These are phyloP conservation scores for Cryptococcus wingfieldii DNA, from an alignment of 1,284 basidiomycete genomes.

Conservation along the genomic window DNA sequence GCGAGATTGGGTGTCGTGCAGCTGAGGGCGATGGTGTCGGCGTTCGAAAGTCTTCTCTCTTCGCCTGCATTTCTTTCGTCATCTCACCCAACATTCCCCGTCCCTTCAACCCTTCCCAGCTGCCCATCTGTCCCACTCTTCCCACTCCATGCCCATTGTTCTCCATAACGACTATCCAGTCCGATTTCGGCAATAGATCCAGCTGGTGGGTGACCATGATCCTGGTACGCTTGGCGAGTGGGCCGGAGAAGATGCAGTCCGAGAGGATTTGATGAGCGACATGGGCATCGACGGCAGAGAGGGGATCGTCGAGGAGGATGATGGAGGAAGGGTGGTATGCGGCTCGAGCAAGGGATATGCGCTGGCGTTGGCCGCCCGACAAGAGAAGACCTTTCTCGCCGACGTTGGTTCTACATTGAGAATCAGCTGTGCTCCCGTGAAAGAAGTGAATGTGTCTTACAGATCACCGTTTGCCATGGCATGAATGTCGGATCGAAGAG, in stretches of 20 bases:
- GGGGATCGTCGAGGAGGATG: slow-evolving; percentile 33
- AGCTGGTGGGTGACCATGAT: slow-evolving; percentile 67
- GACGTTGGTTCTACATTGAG: slow-evolving; percentile 11
- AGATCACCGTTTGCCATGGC: slow-evolving; percentile 39
- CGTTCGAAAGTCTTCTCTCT: not conserved
- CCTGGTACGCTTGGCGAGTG: slow-evolving; percentile 60
- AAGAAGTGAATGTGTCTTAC: slow-evolving; percentile 2
- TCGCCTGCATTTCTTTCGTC: not conserved
- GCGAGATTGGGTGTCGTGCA: not conserved
- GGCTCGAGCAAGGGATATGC: slow-evolving; percentile 19
- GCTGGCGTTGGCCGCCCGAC: slow-evolving; percentile 22
- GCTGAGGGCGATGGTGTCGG: not conserved
- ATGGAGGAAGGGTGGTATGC: slow-evolving; percentile 15
- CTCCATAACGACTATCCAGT: slow-evolving; percentile 30
- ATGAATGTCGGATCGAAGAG: slow-evolving; percentile 27
- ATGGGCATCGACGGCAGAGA: slow-evolving; percentile 65
- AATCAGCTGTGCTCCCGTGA: not conserved
- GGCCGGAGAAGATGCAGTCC: slow-evolving; percentile 59
- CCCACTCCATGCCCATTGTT: slow-evolving; percentile 15
- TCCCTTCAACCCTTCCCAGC: slow-evolving; percentile 26
- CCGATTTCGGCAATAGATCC: slow-evolving; percentile 54
- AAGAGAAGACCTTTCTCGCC: slow-evolving; percentile 23
- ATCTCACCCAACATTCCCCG: not conserved
- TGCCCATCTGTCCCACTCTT: slow-evolving; percentile 25
- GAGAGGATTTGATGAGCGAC: slow-evolving; percentile 48